These are phyloP conservation scores for Exophiala bonariae DNA, from an alignment of 2,329 filamentous ascomycete genomes.

Conservation along the genomic window DNA sequence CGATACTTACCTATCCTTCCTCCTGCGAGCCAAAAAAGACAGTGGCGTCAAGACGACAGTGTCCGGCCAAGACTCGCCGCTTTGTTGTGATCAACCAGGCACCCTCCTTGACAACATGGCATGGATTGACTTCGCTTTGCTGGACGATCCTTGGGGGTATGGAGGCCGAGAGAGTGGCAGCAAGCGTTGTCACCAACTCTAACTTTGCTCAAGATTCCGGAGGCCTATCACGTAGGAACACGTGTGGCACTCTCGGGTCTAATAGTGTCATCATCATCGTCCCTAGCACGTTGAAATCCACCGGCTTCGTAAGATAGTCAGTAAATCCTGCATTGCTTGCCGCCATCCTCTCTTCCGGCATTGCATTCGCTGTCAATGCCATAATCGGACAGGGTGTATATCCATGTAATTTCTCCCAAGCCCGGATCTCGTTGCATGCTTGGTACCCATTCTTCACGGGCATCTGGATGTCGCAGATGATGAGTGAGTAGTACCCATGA, in stretches of 20 bases:
- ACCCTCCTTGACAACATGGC: too few species aligned
- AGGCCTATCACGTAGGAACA: slow-evolving; percentile 43
- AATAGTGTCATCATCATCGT: slow-evolving; percentile 52
- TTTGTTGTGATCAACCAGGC: too few species aligned
- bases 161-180: not conserved
- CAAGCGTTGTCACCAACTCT: not conserved
- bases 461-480: slow-evolving; percentile 54
- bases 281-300: slow-evolving; percentile 50
- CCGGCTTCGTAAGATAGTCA: slow-evolving; percentile 51
- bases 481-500: slow-evolving; percentile 49
- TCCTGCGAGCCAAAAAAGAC: too few species aligned
- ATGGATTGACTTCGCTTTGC: too few species aligned
- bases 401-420: slow-evolving; percentile 46
- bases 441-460: slow-evolving; percentile 51
- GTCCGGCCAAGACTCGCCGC: too few species aligned
- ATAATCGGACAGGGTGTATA: slow-evolving; percentile 50
- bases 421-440: slow-evolving; percentile 47
- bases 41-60: too few species aligned
- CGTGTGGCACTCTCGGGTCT: slow-evolving; percentile 41
- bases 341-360: slow-evolving; percentile 50
- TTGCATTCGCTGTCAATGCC: slow-evolving; percentile 51
- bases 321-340: slow-evolving; percentile 49
- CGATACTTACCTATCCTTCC: too few species aligned
- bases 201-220: slow-evolving; percentile 19
- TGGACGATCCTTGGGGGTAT: too few species aligned